Base-by-base conservation (phyloP, 2,329 filamentous ascomycete species). In the Rachicladosporium sp. region DNA sequence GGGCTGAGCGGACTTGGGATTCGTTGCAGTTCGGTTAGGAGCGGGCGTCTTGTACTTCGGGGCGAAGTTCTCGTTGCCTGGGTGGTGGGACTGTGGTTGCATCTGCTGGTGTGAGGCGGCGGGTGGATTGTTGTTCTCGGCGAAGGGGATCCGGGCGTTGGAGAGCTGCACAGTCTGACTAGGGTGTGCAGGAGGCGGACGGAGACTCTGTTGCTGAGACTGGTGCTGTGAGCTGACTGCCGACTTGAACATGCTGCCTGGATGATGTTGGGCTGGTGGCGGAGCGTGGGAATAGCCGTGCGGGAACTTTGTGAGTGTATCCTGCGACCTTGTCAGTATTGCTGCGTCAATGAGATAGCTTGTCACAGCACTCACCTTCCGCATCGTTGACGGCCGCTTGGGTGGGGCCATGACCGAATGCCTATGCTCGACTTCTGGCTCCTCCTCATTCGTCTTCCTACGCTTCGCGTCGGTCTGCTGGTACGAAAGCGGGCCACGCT, bases 101-200 rank as follows among this genome's bases (percentile, higher is more conserved):
- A 49, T 38, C 23, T 50, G 38, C 27, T 43, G 40, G 35, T 43
- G 31, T 10, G 46, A 39, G 32, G 46, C 11, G 37, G 40, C 52
- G 8, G 56, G 49, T 6, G 71, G 66, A 49, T 73, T 80, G 7
- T 72, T 66, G 43, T 76, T 77, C 12, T 87, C 74, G 6, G 86
- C 86, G 55, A 95, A 95, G 2, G 86, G 83, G 50, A 95, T 95
- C 21, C 82, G 78, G n/a, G 78, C 83, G 61, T 82, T 93, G 6
- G 85, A 83, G 43, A 89, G 79, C 55, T 89, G 83, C 10, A 81
- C 76, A 76, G 89, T 87, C 50, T 91, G 85, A 54, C 87, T 67
- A 2, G 82, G 82, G 52, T 87, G 79, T 1, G 67, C 70, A 10
- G 49, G 51, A 19, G 15, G 15, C 15, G 15, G 15, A 19, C 15